Base-by-base conservation (phyloP, 2,329 filamentous ascomycete species). In the Xylaria polymorpha region DNA sequence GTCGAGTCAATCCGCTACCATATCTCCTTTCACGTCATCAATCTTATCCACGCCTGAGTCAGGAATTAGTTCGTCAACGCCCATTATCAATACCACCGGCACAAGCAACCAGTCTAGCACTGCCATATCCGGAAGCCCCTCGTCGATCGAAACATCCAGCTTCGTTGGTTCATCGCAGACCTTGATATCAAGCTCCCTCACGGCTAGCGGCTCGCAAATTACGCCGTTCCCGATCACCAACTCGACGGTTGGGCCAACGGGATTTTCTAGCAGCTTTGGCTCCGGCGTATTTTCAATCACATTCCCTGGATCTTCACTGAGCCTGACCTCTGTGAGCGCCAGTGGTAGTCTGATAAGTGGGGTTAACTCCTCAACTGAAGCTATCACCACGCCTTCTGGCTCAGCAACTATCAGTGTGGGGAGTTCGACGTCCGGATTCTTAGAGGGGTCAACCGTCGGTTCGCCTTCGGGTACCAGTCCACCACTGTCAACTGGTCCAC, bases 221-320 rank as follows among this genome's bases (percentile, higher is more conserved):
- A 57, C 48, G 20, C 66, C 72, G 6, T 75, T 74, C 62, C 70
- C 70, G 6, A 29, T 70, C 18, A 61, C 66, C n/a, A 74, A 74
- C 64, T 71, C 61, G 29, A 73, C 71, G 25, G 8, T 50, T 22
- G 68, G 64, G 15, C 66, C 73, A 2, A 73, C 68, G 3, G 69
- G 64, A 29, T 7, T 41, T 29, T 44, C 67, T 6, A 67, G 59
- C 20, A 60, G 20, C 20, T 29, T 37, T 63, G 48, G 55, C 41
- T 61, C 64, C 35, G 25, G 61, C 43, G 8, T 9, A 48, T 44
- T 53, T 25, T 56, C 60, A 43, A 62, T 20, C 55, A 60, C 61
- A 32, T 32, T 51, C 9, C n/a, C 20, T 32, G n/a, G n/a, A 4
- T 55, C 48, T 44, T 66, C 62, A 20, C 10, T 48, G 14, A 51